Percentiles rank a stretch among this genome's conserved stretches.
Conservation (phyloP, 257 asterid species). For the Forsythia viridissima region DNA sequence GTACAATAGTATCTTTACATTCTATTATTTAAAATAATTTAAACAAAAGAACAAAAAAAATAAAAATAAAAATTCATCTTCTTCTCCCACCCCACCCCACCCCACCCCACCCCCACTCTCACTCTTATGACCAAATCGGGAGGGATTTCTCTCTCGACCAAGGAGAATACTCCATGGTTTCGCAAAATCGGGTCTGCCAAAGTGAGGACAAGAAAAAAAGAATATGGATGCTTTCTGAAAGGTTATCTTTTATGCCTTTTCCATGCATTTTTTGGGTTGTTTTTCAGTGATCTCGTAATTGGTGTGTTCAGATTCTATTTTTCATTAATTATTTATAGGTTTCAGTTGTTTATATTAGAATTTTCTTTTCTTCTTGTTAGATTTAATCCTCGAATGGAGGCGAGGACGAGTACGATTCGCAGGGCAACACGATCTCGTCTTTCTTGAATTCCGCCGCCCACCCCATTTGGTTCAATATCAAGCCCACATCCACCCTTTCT, state of each 20-base stretch:
- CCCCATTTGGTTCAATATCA: conserved; percentile 35
- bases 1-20: too few relatives aligned
- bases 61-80: too few relatives aligned
- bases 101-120: too few relatives aligned
- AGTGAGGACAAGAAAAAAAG: not conserved
- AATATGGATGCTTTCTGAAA: conserved; percentile 25
- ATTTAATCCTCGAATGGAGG: conserved; percentile 78
- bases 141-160: too few relatives aligned
- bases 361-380: not conserved
- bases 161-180: too few relatives aligned
- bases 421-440: conserved; percentile 48
- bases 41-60: too few relatives aligned
- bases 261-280: not conserved
- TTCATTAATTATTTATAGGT: conserved; percentile 11
- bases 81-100: too few relatives aligned
- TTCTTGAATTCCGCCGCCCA: conserved; percentile 42
- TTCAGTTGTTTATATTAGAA: not conserved
- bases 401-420: conserved; percentile 65
- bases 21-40: too few relatives aligned
- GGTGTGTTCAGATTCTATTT: conserved; percentile 14
- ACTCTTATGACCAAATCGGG: too few relatives aligned
- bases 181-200: too few relatives aligned
- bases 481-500: conserved; percentile 27
- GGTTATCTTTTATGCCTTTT: not conserved
- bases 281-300: conserved; percentile 8